A percentile compares a stretch with the other conserved stretches of the same genome.
phyloP scores from a whole-genome alignment of 208 protist species.

The Trypanosoma brucei region DNA sequence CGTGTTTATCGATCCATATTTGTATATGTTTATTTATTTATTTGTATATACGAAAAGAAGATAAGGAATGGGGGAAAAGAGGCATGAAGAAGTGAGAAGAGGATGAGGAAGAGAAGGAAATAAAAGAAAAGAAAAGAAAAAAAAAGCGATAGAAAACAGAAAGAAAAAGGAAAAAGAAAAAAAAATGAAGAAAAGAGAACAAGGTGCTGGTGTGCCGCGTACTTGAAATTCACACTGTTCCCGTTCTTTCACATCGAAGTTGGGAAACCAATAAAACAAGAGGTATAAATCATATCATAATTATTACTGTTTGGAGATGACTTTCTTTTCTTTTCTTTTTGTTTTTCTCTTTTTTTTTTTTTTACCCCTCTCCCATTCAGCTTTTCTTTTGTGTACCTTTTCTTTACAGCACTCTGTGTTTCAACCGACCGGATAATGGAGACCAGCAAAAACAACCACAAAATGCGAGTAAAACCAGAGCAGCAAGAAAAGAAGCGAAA shows the following conservation, averaged over 20 bases:
- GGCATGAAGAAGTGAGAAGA: neutral
- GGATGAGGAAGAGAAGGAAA: neutral
- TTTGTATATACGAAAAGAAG: neutral
- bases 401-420: slow-evolving; percentile 9
- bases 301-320: too few relatives aligned
- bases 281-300: too few relatives aligned
- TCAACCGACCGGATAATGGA: neutral
- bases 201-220: too few relatives aligned
- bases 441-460: neutral
- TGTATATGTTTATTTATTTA: neutral
- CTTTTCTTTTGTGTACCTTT: slow-evolving; percentile 14
- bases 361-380: slow-evolving; percentile 4
- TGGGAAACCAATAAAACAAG: too few relatives aligned
- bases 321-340: too few relatives aligned
- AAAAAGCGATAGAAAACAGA: neutral
- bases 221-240: neutral
- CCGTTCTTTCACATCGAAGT: slow-evolving; percentile 6
- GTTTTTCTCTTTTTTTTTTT: neutral
- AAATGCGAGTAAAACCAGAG: neutral
- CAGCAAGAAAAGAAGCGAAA: neutral
- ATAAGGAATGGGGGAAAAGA: slow-evolving; percentile 1
- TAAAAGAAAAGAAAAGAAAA: slow-evolving; percentile 1
- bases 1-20: too few relatives aligned
- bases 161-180: too few relatives aligned
- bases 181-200: too few relatives aligned